Evolutionary conservation across 805 yeast species (phyloP), one percentile per base, ranked within the genome.

Genomic region (Candida koratica): DNA sequence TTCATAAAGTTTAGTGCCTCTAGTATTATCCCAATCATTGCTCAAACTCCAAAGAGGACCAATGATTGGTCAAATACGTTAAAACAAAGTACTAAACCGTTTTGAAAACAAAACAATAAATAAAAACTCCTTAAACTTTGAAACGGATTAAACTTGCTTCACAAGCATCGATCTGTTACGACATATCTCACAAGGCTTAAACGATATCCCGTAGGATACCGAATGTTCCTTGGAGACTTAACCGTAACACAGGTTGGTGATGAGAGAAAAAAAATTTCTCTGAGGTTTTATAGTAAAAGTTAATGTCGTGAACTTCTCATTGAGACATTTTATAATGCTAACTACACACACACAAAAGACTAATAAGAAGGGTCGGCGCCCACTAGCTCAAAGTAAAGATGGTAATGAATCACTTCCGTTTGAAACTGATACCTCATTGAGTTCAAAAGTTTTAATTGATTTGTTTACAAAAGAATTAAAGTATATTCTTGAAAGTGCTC

Each of bases 161-260:
- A 48, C 81, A 73, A 69, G 86, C 83, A 84, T 75, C 84, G 84
- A 79, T 55, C 75, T 72, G 83, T 72, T 64, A 56, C 58, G 53
- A 56, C 52, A 42, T 51, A 49, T 35, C 29, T 43, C 69, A 63
- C 68, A 64, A 52, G 47, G 33, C 38, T 39, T 42, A 36, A 30
- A 26, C 32, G 47, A 49, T 45, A 57, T 56, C 55, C 63, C 59
- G 53, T 47, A 52, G 51, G 46, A 55, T 59, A 50, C 44, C 45
- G 41, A 27, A 37, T 34, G 46, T 51, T 41, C 43, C 64, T 65
- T 40, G 47, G 75, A 67, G 75, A 53, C 60, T 52, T 55, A 55
- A 49, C 62, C 61, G 60, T 53, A 64, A 61, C 81, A 75, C 81
- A 71, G 79, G 73, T 71, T 25, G 17, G 22, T 20, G 27, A 20